Percentiles rank a stretch among this genome's conserved stretches.
These are phyloP conservation scores for Eucalyptus globulus DNA, from an alignment of 345 rosid species.

Conservation along the genomic window DNA sequence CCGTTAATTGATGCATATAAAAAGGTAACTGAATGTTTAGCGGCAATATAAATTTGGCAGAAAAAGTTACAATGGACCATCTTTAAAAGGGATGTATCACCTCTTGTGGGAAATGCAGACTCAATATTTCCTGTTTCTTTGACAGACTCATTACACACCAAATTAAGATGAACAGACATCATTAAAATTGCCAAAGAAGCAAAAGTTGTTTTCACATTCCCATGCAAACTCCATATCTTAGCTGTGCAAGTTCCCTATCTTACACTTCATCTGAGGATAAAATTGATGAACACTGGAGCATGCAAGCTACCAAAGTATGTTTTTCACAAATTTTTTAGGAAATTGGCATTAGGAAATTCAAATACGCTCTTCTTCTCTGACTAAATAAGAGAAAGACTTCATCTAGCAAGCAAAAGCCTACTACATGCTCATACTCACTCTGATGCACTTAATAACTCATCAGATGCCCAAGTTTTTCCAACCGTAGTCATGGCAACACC, in stretches of 20 bases:
- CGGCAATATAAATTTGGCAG: not conserved
- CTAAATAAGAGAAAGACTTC: not conserved
- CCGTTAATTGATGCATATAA: not conserved
- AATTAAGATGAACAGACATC: not conserved
- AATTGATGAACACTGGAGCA: not conserved
- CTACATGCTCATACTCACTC: constrained; percentile 19
- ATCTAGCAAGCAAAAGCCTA: not conserved
- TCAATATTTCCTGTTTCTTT: not conserved
- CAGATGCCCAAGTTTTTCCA: constrained; percentile 53
- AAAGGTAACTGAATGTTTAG: not conserved
- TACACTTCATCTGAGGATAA: not conserved
- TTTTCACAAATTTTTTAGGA: not conserved
- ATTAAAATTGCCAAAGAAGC: not conserved
- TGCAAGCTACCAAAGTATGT: not conserved
- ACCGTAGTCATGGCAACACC: constrained; percentile 64
- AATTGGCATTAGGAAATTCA: not conserved
- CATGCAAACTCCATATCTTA: not conserved
- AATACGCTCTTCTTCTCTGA: not conserved
- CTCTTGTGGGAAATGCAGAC: not conserved
- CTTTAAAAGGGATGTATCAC: not conserved
- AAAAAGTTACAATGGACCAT: not conserved
- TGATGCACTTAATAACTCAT: constrained; percentile 24
- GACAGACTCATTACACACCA: not conserved
- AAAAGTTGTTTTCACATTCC: not conserved
- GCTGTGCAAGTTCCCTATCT: not conserved